phyloP scores from a whole-genome alignment of 257 asterid species.

The Cruciata laevipes region DNA sequence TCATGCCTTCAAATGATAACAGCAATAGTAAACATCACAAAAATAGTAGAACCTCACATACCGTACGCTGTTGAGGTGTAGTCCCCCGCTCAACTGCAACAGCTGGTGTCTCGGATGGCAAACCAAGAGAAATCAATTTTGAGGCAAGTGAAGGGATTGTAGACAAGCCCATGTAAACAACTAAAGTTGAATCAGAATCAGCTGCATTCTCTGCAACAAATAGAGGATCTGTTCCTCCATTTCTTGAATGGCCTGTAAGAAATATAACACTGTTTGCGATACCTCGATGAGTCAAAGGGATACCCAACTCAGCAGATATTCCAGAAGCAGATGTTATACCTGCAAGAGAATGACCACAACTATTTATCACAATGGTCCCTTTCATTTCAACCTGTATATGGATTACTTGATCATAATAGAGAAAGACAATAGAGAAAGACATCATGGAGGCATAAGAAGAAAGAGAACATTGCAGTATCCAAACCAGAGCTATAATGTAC shows the following conservation, averaged over 20 bases:
- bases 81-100: constrained; percentile 96
- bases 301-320: constrained; percentile 91
- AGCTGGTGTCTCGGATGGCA: constrained; percentile 86
- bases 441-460: background rate
- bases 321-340: constrained; percentile 99
- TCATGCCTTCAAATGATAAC: background rate
- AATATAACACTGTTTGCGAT: constrained; percentile 81
- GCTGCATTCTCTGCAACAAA: constrained; percentile 87
- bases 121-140: constrained; percentile 59
- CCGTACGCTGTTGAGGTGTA: constrained; percentile 86
- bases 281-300: constrained; percentile 96
- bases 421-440: too few species aligned
- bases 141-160: constrained; percentile 85
- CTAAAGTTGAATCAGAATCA: constrained; percentile 82
- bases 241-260: constrained; percentile 89
- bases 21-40: background rate
- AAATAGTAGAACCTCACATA: constrained; percentile 12
- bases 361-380: background rate
- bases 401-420: background rate
- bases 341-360: constrained; percentile 24
- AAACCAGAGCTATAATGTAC: background rate
- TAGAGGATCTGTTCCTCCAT: constrained; percentile 90
- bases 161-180: constrained; percentile 90
- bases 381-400: background rate
- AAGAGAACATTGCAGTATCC: background rate